Base-by-base conservation (phyloP, 2,329 filamentous ascomycete species). In the Trichophyton rubrum region DNA sequence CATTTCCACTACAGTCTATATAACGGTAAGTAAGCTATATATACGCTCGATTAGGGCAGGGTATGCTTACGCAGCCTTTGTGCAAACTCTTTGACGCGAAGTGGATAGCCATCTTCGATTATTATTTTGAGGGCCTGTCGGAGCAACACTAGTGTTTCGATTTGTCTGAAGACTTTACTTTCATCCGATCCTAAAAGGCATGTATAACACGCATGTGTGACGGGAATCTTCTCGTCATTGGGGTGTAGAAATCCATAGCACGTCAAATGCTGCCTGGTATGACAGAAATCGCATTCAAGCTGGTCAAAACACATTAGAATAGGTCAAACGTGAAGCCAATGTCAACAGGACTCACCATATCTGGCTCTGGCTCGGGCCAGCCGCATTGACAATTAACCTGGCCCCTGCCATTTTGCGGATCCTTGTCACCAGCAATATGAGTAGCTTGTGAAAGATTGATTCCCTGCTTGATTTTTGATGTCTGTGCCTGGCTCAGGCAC, bases 221-320 rank as follows among this genome's bases (percentile, higher is more conserved):
- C 66, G 35, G 75, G 73, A 20, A 78, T 62, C 35, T 72, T 71
- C 8, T 68, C 66, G 63, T 78, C 76, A n/a, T 69, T 62, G 1
- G 60, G 43, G 33, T 64, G 68, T 7, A 66, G 65, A 63, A 75
- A 79, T 3, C 78, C 78, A 61, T 79, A 78, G 66, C 78, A 80
- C 43, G 71, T 65, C 27, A 73, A 59, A 67, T 80, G 78, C 63
- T 80, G 78, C 66, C 72, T 75, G 8, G 69, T 75, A 41, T 70
- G 64, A 64, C 78, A 80, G 62, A 73, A 77, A 11, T 65, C 61
- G 63, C 78, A 80, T 60, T 72, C 59, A n/a, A 78, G 66, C 77
- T 79, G 45, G 6, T 30, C n/a, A n/a, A 30, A 6, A 53, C 13
- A 24, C 4, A 13, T 53, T 33, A 53, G 49, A 53, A 30, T 13